Percentiles rank a stretch among this genome's conserved stretches.
Evolutionary conservation across 768 basidiomycete species (phyloP).

Genomic region (Mycena indigotica): DNA sequence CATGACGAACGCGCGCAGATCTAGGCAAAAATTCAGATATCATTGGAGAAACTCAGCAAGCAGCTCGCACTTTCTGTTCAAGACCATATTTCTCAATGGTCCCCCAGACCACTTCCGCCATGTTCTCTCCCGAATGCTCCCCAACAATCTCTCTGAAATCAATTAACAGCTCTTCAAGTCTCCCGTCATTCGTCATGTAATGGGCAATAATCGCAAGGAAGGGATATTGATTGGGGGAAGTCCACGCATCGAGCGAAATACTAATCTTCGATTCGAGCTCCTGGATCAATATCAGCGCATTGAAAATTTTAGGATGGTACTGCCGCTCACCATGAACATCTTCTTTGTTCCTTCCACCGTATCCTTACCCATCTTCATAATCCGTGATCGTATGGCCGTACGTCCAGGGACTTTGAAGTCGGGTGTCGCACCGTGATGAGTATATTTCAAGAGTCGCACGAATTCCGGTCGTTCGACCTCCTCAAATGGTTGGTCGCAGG

Average conservation of each 20-base stretch:
- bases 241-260: constrained; percentile 19
- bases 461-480: neutral
- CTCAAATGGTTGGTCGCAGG: neutral
- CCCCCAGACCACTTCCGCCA: constrained; percentile 37
- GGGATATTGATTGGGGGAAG: constrained; percentile 12
- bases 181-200: constrained; percentile 14
- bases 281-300: neutral
- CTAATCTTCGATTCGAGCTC: neutral
- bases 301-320: neutral
- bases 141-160: constrained; percentile 39
- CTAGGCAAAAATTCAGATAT: neutral
- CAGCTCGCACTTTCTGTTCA: constrained; percentile 20
- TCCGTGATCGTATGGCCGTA: neutral
- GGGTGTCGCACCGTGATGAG: neutral
- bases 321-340: neutral
- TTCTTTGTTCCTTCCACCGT: neutral
- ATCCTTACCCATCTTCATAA: neutral
- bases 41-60: neutral
- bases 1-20: constrained; percentile 36
- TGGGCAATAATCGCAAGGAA: constrained; percentile 17
- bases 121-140: constrained; percentile 37
- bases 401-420: neutral
- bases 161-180: constrained; percentile 36
- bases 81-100: constrained; percentile 31
- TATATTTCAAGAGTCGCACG: neutral